Evolutionary conservation across 257 asterid genomes (phyloP).

Genomic region (Scutellaria barbata): DNA sequence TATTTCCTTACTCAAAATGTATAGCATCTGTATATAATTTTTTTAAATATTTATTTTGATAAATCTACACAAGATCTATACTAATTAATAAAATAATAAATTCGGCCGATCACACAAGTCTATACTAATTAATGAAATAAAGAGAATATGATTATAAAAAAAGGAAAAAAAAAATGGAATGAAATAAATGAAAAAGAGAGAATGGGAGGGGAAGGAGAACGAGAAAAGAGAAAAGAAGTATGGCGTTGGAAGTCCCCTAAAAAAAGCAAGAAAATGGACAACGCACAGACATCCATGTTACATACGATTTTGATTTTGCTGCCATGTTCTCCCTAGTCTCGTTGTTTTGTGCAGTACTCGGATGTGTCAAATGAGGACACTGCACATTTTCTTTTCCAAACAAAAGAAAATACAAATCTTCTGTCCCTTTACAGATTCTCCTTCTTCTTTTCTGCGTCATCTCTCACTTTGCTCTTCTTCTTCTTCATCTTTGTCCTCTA

Average conservation of each 20-base stretch:
- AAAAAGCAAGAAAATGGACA: neutral
- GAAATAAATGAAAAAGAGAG: no score
- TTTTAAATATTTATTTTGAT: no score
- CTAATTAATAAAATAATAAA: no score
- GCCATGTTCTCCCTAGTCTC: neutral
- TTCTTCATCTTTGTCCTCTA: neutral
- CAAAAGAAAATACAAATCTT: slow-evolving; percentile 9
- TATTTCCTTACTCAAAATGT: no score
- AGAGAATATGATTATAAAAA: no score
- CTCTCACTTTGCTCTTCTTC: neutral
- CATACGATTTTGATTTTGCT: neutral
- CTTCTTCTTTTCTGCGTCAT: neutral
- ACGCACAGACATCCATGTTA: neutral
- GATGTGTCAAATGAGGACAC: neutral
- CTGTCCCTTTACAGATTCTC: slow-evolving; percentile 16
- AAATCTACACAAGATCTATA: no score
- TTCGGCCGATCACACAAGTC: no score
- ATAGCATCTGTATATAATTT: no score
- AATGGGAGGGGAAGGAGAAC: no score
- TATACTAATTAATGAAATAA: no score
- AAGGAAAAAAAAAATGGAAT: no score
- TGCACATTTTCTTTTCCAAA: neutral
- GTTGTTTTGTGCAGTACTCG: neutral
- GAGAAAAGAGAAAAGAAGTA: no score
- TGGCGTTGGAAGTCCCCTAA: neutral